Percentiles rank a stretch among this genome's conserved stretches.
Conservation (phyloP, 345 rosid genomes). For the Pugionium cornutum region DNA sequence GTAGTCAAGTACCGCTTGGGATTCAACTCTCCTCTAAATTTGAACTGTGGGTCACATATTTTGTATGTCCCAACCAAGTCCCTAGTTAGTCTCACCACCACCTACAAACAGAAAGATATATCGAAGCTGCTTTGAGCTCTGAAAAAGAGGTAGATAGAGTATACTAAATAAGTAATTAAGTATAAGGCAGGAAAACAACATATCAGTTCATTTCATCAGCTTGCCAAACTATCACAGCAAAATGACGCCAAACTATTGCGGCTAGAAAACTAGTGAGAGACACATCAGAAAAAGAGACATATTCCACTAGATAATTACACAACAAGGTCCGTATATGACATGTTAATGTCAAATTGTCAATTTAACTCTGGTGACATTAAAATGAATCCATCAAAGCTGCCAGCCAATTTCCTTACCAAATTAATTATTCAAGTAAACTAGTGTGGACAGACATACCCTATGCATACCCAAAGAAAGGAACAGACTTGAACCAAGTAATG, state of each 20-base stretch:
- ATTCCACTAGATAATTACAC: neutral
- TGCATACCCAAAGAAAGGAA: neutral
- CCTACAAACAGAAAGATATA: slow-evolving; percentile 53
- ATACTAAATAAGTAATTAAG: too few species aligned
- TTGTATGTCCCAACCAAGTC: slow-evolving; percentile 87
- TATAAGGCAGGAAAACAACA: slow-evolving; percentile 5
- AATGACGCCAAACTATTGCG: neutral
- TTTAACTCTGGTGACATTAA: slow-evolving; percentile 1
- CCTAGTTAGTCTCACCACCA: slow-evolving; percentile 79
- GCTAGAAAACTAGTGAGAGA: slow-evolving; percentile 2
- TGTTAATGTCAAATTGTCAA: slow-evolving; percentile 15
- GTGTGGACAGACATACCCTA: slow-evolving; percentile 6
- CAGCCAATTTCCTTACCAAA: slow-evolving; percentile 7
- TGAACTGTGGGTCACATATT: slow-evolving; percentile 85
- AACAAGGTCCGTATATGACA: slow-evolving; percentile 14
- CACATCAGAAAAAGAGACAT: neutral
- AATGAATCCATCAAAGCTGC: slow-evolving; percentile 17
- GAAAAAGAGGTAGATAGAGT: neutral
- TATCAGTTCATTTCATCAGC: slow-evolving; percentile 9
- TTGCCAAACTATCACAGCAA: slow-evolving; percentile 10
- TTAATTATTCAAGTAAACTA: slow-evolving; percentile 7
- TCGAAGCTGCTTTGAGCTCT: slow-evolving; percentile 23
- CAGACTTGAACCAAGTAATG: slow-evolving; percentile 16
- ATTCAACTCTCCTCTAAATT: slow-evolving; percentile 86
- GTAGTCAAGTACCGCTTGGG: slow-evolving; percentile 95